Percentiles rank a stretch among this genome's conserved stretches.
phyloP scores from a whole-genome alignment of 805 yeast species.

The Candida berthetii region DNA sequence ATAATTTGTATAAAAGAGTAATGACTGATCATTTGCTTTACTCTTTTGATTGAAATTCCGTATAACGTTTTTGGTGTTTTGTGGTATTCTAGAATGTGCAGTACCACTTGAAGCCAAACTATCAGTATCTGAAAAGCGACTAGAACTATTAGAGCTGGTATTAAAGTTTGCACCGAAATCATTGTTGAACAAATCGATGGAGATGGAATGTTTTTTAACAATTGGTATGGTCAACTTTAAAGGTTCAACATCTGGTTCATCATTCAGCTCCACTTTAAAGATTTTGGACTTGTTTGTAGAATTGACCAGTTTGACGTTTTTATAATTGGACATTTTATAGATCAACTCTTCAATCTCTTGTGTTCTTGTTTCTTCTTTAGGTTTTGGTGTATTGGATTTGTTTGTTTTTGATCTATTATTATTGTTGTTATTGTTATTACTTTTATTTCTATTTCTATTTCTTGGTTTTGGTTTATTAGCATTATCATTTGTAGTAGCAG shows the following conservation, averaged over 20 bases:
- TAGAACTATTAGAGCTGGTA: too few species aligned
- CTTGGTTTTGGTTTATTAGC: too few species aligned
- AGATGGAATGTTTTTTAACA: constrained; percentile 4
- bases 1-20: constrained; percentile 14
- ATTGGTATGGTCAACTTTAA: constrained; percentile 13
- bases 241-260: neutral
- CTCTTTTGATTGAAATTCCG: constrained; percentile 17
- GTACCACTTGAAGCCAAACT: too few species aligned
- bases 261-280: constrained; percentile 6
- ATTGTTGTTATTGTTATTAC: too few species aligned
- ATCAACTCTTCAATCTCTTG: constrained; percentile 9
- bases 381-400: neutral
- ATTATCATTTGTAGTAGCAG: too few species aligned
- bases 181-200: constrained; percentile 1
- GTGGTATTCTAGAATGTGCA: too few species aligned
- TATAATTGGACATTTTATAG: constrained; percentile 1
- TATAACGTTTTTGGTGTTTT: constrained; percentile 6
- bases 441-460: too few species aligned
- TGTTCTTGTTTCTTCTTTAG: constrained; percentile 5
- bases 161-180: too few species aligned
- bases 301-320: constrained; percentile 10
- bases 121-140: too few species aligned
- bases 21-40: constrained; percentile 6
- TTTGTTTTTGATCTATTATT: neutral
- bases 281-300: constrained; percentile 12